Percentiles rank a stretch among this genome's conserved stretches.
phyloP scores from a whole-genome alignment of 805 yeast species.

The Pichia eremophila region DNA sequence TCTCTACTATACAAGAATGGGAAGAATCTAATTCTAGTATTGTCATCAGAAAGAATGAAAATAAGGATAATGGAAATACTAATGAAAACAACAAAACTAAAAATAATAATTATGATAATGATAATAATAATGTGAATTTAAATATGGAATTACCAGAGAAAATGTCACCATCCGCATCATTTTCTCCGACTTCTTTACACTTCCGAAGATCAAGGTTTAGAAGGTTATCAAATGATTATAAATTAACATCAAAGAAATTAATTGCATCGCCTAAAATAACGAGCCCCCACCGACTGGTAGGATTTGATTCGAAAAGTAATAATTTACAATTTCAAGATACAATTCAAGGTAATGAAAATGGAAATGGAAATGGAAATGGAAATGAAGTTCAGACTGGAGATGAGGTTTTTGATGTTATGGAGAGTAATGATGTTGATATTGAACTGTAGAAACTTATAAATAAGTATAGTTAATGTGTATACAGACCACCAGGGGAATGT shows the following conservation, averaged over 20 bases:
- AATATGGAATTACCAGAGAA: not conserved
- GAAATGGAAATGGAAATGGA: not conserved
- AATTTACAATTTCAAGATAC: not conserved
- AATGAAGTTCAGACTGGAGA: not conserved
- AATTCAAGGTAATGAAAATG: not conserved
- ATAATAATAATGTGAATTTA: not conserved
- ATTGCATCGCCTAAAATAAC: constrained; percentile 13
- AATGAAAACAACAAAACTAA: not conserved
- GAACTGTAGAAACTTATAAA: not conserved
- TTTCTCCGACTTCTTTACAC: not conserved
- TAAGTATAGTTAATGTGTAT: no score
- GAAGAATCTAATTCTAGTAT: constrained; percentile 6
- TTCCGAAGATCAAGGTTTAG: not conserved
- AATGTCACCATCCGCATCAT: not conserved
- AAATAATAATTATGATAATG: no score
- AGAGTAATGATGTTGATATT: not conserved
- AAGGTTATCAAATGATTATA: not conserved
- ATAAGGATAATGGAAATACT: not conserved
- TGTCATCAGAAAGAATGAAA: not conserved
- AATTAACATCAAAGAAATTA: constrained; percentile 10
- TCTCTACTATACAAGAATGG: not conserved
- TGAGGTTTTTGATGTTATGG: no score
- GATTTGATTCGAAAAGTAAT: constrained; percentile 8
- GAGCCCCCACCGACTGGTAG: constrained; percentile 14
- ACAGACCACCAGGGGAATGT: no score